Conservation (phyloP, 1,139 yeast genomes). For the Yamadazyma atmosphaerica region DNA sequence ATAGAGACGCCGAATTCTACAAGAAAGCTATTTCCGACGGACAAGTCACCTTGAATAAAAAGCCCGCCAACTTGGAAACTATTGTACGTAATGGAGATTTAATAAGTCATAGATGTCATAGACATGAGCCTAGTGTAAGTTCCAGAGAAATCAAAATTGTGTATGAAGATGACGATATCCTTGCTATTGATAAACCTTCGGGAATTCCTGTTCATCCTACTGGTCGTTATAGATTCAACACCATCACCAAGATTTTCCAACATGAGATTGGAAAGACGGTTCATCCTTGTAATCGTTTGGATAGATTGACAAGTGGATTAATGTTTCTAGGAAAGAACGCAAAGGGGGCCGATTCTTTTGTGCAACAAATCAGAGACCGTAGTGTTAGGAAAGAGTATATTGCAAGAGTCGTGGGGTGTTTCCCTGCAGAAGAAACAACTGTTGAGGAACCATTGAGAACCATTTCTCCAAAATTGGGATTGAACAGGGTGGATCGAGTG, state of each 20-base stretch:
- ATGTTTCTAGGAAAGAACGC: constrained; percentile 90
- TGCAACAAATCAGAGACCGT: constrained; percentile 71
- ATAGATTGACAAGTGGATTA: constrained; percentile 88
- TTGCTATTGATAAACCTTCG: constrained; percentile 91
- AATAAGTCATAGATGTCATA: constrained; percentile 77
- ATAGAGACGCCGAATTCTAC: constrained; percentile 71
- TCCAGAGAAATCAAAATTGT: constrained; percentile 71
- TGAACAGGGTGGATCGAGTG: constrained; percentile 64
- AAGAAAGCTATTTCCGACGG: constrained; percentile 68
- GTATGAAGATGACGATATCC: constrained; percentile 71
- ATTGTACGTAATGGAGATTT: constrained; percentile 80
- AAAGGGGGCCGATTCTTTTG: constrained; percentile 76
- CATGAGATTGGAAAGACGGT: constrained; percentile 62
- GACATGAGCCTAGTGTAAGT: constrained; percentile 90
- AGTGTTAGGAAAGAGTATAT: constrained; percentile 80
- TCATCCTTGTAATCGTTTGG: constrained; percentile 91
- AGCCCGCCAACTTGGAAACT: constrained; percentile 63
- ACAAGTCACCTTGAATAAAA: constrained; percentile 67
- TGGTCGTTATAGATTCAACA: constrained; percentile 85
- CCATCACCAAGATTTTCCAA: constrained; percentile 80
- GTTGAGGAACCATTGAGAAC: constrained; percentile 75
- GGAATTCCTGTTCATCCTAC: constrained; percentile 98
- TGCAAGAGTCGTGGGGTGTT: constrained; percentile 85
- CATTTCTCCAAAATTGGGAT: constrained; percentile 73
- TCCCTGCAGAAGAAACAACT: constrained; percentile 55